Percentiles rank a stretch among this genome's conserved stretches.
phyloP scores from a whole-genome alignment of 371 early-diverging fungal genomes.

The Circinella umbellata region DNA sequence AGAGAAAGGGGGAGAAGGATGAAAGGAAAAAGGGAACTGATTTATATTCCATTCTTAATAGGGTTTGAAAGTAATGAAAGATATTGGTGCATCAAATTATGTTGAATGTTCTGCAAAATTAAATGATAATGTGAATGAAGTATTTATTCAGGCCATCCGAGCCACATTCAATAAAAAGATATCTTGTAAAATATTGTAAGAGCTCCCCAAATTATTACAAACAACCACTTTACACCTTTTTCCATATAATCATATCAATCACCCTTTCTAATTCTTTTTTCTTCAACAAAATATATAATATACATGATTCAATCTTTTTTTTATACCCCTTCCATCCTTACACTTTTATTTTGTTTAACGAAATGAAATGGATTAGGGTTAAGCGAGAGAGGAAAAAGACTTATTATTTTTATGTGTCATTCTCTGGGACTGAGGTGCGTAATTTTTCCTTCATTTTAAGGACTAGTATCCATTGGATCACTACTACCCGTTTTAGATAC shows the following conservation, averaged over 20 bases:
- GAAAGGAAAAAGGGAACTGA: conserved; percentile 57
- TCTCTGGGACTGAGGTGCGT: not conserved
- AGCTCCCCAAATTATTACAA: too few species aligned
- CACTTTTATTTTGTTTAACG: too few species aligned
- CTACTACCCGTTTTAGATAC: not conserved
- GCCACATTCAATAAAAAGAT: conserved; percentile 55
- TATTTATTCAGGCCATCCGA: conserved; percentile 83
- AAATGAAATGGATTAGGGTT: too few species aligned
- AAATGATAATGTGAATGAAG: conserved; percentile 83
- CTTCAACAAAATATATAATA: too few species aligned
- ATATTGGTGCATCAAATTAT: conserved; percentile 81
- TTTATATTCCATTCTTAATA: conserved; percentile 27
- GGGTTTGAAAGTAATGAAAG: conserved; percentile 69
- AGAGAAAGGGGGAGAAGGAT: not conserved
- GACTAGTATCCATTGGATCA: conserved; percentile 29
- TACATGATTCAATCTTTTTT: too few species aligned
- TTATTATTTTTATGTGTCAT: too few species aligned
- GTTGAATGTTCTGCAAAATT: conserved; percentile 90
- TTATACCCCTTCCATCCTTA: too few species aligned
- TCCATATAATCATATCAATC: too few species aligned
- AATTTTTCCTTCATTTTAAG: conserved; percentile 12
- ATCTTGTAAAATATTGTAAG: too few species aligned
- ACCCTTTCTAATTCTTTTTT: too few species aligned
- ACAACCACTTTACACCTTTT: too few species aligned
- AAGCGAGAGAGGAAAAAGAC: too few species aligned